Conservation (phyloP, 1,139 yeast species). For the Lodderomyces margitis region DNA sequence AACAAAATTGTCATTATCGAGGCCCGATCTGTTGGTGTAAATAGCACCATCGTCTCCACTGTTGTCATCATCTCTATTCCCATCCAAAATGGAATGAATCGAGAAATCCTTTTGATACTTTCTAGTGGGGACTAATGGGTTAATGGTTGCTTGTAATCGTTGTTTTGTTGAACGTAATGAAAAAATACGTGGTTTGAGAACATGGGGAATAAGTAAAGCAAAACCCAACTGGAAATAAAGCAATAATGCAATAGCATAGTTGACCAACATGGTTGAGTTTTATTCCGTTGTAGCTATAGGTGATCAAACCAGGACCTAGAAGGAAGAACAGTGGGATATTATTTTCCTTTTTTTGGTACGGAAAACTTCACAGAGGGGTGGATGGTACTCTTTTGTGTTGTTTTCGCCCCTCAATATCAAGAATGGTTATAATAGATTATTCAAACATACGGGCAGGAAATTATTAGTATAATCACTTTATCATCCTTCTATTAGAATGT, state of each 20-base stretch:
- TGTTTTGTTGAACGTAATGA: constrained; percentile 13
- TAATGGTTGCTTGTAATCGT: constrained; percentile 12
- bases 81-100: neutral
- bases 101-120: constrained; percentile 3
- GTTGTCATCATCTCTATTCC: neutral
- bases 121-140: constrained; percentile 10
- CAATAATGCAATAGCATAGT: neutral
- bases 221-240: constrained; percentile 1
- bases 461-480: too few species aligned
- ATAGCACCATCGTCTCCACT: too few species aligned
- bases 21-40: neutral
- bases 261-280: constrained; percentile 1
- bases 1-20: constrained; percentile 15
- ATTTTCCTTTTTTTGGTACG: constrained; percentile 1
- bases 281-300: too few species aligned
- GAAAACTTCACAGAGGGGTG: neutral
- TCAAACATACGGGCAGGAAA: too few species aligned
- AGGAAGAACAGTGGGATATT: neutral
- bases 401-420: neutral
- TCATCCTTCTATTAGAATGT: constrained; percentile 18
- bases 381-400: neutral
- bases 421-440: too few species aligned
- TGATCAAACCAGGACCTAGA: too few species aligned
- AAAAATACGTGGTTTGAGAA: constrained; percentile 10
- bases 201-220: neutral